Percentiles rank a stretch among this genome's conserved stretches.
Evolutionary conservation across 306 rosid species (phyloP).

Genomic region (Clitoria ternatea): DNA sequence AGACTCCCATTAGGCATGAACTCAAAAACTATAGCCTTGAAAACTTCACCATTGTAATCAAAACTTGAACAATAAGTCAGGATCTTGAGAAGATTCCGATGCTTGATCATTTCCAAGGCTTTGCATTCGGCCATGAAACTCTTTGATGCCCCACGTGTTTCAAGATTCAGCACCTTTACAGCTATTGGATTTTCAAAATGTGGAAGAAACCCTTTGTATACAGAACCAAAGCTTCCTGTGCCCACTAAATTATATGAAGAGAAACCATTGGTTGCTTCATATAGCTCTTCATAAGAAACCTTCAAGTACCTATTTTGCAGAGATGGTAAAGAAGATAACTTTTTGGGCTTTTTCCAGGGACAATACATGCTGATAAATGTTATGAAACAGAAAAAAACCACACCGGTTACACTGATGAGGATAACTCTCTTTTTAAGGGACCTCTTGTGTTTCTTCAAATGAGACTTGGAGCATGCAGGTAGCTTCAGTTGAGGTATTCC

Average conservation of each 20-base stretch:
- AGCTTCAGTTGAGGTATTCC: constrained; percentile 28
- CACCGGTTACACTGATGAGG: not conserved
- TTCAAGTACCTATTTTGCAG: not conserved
- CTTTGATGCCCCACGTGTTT: constrained; percentile 28
- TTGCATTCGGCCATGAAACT: constrained; percentile 35
- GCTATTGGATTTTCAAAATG: constrained; percentile 13
- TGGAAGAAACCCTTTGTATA: constrained; percentile 29
- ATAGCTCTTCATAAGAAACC: constrained; percentile 32
- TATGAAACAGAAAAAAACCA: not conserved
- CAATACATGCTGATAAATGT: not conserved
- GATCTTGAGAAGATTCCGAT: constrained; percentile 31
- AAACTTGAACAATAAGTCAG: constrained; percentile 31
- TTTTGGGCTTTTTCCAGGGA: constrained; percentile 6
- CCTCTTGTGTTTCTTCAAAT: not conserved
- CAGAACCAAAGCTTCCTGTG: constrained; percentile 25
- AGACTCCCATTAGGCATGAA: constrained; percentile 41
- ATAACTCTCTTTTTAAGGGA: not conserved
- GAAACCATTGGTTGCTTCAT: constrained; percentile 41
- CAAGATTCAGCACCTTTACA: constrained; percentile 38
- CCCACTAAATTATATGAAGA: constrained; percentile 32
- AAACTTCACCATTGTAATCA: constrained; percentile 29
- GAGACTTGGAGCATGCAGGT: not conserved
- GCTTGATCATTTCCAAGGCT: constrained; percentile 18
- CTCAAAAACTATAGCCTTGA: constrained; percentile 34
- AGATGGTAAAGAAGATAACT: not conserved